Conservation (phyloP, 2,329 filamentous ascomycete genomes). For the Elsinoe australis region DNA sequence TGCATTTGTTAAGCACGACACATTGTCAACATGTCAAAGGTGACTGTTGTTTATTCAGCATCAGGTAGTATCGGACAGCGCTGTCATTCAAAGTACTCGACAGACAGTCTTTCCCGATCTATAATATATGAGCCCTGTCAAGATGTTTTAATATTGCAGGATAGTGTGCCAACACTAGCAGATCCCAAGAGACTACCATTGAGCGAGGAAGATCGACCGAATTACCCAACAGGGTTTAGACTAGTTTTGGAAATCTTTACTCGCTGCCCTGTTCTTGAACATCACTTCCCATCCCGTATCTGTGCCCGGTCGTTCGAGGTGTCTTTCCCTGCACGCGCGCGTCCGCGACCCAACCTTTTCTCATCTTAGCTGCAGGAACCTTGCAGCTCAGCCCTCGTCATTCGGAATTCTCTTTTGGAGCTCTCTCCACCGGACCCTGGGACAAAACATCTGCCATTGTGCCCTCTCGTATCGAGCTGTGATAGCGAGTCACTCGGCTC, state of each 20-base stretch:
- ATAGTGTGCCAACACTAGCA: constrained; percentile 1
- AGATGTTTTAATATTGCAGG: constrained; percentile 5
- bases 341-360: neutral
- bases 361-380: constrained; percentile 7
- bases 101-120: too few relatives aligned
- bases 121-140: too few relatives aligned
- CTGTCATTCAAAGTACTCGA: neutral
- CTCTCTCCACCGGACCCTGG: too few relatives aligned
- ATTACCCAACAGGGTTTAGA: constrained; percentile 3
- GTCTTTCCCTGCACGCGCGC: constrained; percentile 3
- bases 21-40: neutral
- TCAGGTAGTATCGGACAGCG: neutral
- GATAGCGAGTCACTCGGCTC: too few relatives aligned
- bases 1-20: too few relatives aligned
- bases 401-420: too few relatives aligned
- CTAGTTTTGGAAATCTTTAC: neutral
- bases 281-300: neutral
- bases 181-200: neutral
- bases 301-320: neutral
- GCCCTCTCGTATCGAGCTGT: too few relatives aligned
- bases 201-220: too few relatives aligned
- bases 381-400: constrained; percentile 2
- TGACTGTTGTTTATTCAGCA: neutral
- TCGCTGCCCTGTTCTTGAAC: neutral
- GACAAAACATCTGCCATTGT: too few relatives aligned